phyloP scores from a whole-genome alignment of 495 filamentous ascomycete species.

The Aspergillus diversus region DNA sequence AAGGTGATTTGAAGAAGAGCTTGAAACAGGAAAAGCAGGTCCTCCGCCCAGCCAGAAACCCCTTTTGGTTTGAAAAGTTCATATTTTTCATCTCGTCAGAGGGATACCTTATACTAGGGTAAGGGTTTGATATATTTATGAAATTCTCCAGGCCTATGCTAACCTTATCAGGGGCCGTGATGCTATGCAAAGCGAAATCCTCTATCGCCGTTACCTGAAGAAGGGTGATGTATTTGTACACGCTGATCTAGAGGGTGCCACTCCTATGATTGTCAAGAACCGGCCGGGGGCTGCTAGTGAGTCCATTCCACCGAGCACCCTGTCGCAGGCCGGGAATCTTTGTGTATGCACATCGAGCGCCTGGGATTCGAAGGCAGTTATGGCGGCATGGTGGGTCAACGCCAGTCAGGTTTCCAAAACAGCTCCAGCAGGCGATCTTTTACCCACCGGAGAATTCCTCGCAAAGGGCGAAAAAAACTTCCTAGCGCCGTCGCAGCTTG shows the following conservation, averaged over 20 bases:
- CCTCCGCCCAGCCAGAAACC: constrained; percentile 77
- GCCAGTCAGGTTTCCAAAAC: constrained; percentile 87
- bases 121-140: constrained; percentile 24
- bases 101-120: constrained; percentile 84
- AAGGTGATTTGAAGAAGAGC: constrained; percentile 78
- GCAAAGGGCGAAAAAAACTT: constrained; percentile 86
- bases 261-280: constrained; percentile 85
- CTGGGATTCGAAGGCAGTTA: constrained; percentile 94
- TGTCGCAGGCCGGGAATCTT: constrained; percentile 86
- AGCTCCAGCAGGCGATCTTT: constrained; percentile 74
- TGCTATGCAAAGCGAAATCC: constrained; percentile 85
- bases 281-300: constrained; percentile 71
- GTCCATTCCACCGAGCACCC: constrained; percentile 86
- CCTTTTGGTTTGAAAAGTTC: constrained; percentile 97
- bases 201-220: constrained; percentile 81
- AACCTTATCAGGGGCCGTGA: constrained; percentile 67
- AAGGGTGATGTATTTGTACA: constrained; percentile 92
- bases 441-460: constrained; percentile 75
- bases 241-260: constrained; percentile 85
- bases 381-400: constrained; percentile 93
- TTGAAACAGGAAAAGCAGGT: constrained; percentile 92
- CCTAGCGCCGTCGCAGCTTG: constrained; percentile 82
- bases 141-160: constrained; percentile 15
- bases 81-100: constrained; percentile 93
- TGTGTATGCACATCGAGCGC: constrained; percentile 82